These are phyloP conservation scores for Phoma sp. DNA, from an alignment of 2,329 filamentous ascomycete species.

Conservation along the genomic window DNA sequence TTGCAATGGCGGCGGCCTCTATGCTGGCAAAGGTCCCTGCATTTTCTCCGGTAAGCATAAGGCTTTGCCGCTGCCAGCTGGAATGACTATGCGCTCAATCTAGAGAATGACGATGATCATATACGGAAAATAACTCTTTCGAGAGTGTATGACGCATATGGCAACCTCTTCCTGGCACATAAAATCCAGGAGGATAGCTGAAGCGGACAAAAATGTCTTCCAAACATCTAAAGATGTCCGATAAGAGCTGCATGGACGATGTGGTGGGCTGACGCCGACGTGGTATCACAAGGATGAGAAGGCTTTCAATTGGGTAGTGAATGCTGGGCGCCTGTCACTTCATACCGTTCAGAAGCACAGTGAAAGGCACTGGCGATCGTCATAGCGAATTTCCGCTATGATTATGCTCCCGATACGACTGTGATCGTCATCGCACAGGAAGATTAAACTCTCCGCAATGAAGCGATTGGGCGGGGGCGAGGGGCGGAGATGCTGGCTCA, in stretches of 20 bases:
- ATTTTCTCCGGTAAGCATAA: background rate
- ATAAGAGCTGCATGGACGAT: slow-evolving; percentile 9
- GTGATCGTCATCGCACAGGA: slow-evolving; percentile 17
- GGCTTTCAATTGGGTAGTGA: slow-evolving; percentile 10
- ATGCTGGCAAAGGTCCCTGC: slow-evolving; percentile 5
- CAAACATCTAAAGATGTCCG: background rate
- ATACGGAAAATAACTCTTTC: background rate
- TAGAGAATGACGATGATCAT: background rate
- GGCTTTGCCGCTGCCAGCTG: slow-evolving; percentile 6
- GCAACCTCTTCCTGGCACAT: background rate
- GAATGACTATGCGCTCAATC: background rate
- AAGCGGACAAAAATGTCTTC: background rate
- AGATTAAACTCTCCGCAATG: slow-evolving; percentile 18
- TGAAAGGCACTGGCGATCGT: slow-evolving; percentile 3
- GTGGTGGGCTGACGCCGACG: slow-evolving; percentile 13
- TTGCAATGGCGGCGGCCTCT: slow-evolving; percentile 9
- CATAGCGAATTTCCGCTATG: slow-evolving; percentile 6
- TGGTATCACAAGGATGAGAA: slow-evolving; percentile 2
- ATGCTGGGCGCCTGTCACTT: slow-evolving; percentile 16
- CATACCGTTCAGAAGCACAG: slow-evolving; percentile 5
- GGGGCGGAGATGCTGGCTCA: slow-evolving; percentile 20
- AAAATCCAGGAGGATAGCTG: background rate
- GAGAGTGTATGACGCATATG: background rate
- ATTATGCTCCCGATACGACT: slow-evolving; percentile 11
- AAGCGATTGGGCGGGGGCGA: slow-evolving; percentile 23